Evolutionary conservation across 1,139 yeast genomes (phyloP).

Genomic region (Candida glucosophila): DNA sequence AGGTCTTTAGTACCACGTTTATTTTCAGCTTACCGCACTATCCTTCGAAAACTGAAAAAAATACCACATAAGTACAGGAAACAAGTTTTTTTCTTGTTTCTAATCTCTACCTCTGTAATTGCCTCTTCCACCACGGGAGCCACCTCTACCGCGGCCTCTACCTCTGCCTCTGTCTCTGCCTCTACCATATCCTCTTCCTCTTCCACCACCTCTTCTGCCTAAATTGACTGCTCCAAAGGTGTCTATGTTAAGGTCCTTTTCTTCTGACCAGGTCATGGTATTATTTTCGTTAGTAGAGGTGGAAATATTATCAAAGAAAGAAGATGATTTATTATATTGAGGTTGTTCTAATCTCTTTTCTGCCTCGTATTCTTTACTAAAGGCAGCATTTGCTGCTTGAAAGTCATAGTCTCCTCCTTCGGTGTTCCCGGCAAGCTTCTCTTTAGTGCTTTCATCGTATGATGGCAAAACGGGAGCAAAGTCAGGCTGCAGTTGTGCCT

Average conservation of each 20-base stretch:
- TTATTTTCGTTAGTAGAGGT: constrained; percentile 39
- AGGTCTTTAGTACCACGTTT: too few relatives aligned
- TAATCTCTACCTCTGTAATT: constrained; percentile 13
- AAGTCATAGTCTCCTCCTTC: constrained; percentile 40
- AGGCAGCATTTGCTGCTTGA: constrained; percentile 60
- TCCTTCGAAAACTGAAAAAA: too few relatives aligned
- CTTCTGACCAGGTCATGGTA: constrained; percentile 53
- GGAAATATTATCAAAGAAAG: constrained; percentile 77
- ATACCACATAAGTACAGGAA: too few relatives aligned
- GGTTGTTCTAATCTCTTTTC: constrained; percentile 15
- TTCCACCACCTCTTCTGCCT: constrained; percentile 23
- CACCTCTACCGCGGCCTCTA: constrained; percentile 20
- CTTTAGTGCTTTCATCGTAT: constrained; percentile 15
- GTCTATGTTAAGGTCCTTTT: constrained; percentile 51
- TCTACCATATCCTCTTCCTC: constrained; percentile 24
- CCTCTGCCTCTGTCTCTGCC: constrained; percentile 15
- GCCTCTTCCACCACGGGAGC: constrained; percentile 16
- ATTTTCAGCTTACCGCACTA: too few relatives aligned
- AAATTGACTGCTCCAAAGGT: constrained; percentile 48
- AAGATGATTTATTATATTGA: constrained; percentile 55
- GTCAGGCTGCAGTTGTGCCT: constrained; percentile 3
- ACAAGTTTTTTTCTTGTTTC: constrained; percentile 15
- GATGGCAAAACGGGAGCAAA: constrained; percentile 3
- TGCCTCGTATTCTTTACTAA: constrained; percentile 27
- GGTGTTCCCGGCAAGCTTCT: constrained; percentile 20